These are phyloP conservation scores for Quercus agrifolia DNA, from an alignment of 306 rosid genomes.

Conservation along the genomic window DNA sequence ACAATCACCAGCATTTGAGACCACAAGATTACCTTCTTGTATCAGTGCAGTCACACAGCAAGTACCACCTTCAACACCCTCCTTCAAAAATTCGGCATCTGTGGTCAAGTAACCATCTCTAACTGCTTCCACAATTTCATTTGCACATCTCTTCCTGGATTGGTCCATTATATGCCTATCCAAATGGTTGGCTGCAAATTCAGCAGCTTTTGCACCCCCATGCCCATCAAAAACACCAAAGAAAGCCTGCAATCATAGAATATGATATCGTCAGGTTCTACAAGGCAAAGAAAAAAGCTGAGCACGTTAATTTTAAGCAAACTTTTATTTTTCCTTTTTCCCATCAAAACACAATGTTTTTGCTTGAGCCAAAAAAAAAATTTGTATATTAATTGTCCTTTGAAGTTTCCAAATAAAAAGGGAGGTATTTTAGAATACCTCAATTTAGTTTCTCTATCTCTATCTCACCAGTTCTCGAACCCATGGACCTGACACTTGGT, in stretches of 20 bases:
- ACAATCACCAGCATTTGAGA: conserved; percentile 53
- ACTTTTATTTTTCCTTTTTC: not conserved
- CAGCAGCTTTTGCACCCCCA: conserved; percentile 48
- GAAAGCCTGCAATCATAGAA: conserved; percentile 32
- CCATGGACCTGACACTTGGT: too few relatives aligned
- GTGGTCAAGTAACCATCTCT: conserved; percentile 36
- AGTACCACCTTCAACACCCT: conserved; percentile 36
- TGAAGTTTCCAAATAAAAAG: too few relatives aligned
- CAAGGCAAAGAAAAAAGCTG: not conserved
- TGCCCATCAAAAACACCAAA: conserved; percentile 65
- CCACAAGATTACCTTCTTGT: conserved; percentile 32
- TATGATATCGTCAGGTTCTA: conserved; percentile 11
- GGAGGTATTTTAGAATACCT: too few relatives aligned
- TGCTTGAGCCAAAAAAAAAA: too few relatives aligned
- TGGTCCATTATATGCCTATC: conserved; percentile 26
- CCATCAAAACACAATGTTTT: too few relatives aligned
- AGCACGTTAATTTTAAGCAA: not conserved
- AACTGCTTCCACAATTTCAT: conserved; percentile 34
- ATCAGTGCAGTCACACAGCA: conserved; percentile 47
- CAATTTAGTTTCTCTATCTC: too few relatives aligned
- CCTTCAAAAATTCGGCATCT: conserved; percentile 31
- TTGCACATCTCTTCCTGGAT: conserved; percentile 16
- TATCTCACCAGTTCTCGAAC: too few relatives aligned
- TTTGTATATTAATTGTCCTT: too few relatives aligned
- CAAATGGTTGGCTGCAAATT: conserved; percentile 44